phyloP scores from a whole-genome alignment of 306 rosid species.

The Castanea mollissima region DNA sequence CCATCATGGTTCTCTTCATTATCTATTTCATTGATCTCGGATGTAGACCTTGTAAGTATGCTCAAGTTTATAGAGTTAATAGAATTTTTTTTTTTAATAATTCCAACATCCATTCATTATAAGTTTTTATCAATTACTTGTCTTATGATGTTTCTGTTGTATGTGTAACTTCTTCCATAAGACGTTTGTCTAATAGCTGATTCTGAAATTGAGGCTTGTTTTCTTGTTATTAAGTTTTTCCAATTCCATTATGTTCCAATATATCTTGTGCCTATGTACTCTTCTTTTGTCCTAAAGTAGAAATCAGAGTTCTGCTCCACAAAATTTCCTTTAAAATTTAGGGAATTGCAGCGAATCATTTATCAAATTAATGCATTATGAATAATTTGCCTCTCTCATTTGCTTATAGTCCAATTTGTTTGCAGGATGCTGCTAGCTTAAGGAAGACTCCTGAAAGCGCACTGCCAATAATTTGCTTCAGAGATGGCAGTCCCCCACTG shows the following conservation, averaged over 20 bases:
- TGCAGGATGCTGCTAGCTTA: constrained; percentile 56
- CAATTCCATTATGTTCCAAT: neutral
- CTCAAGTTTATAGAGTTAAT: constrained; percentile 8
- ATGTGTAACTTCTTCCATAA: neutral
- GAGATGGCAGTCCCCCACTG: constrained; percentile 89
- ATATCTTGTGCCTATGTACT: neutral
- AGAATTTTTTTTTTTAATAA: constrained; percentile 1
- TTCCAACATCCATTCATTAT: constrained; percentile 8
- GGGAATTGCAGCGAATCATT: neutral
- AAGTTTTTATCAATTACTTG: constrained; percentile 8
- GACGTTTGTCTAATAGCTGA: constrained; percentile 12
- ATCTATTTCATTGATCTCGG: constrained; percentile 68
- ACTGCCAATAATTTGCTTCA: constrained; percentile 76
- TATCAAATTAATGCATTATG: constrained; percentile 6
- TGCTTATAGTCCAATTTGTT: constrained; percentile 27
- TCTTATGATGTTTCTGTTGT: constrained; percentile 19
- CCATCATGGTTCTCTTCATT: constrained; percentile 88
- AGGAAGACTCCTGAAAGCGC: constrained; percentile 49
- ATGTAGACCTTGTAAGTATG: constrained; percentile 79
- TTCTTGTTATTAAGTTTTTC: neutral
- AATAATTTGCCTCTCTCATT: constrained; percentile 13
- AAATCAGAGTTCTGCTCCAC: constrained; percentile 1
- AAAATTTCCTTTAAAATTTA: neutral
- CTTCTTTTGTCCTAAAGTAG: neutral
- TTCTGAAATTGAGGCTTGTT: neutral